Percentiles rank a stretch among this genome's conserved stretches.
phyloP scores from a whole-genome alignment of 768 basidiomycete species.

The Tremella yokohamensis region DNA sequence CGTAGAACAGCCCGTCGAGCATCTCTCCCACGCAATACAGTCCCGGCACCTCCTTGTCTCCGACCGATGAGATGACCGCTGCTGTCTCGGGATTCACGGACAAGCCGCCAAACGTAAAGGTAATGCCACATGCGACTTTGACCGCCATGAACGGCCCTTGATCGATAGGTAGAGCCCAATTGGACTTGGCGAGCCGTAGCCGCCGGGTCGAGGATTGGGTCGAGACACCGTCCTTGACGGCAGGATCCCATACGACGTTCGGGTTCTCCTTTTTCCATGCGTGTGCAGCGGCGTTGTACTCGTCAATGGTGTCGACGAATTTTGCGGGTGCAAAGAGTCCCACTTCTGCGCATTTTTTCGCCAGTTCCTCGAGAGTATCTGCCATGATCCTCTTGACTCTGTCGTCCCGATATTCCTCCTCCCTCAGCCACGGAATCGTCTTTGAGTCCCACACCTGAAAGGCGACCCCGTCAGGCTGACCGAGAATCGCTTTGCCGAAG shows the following conservation, averaged over 20 bases:
- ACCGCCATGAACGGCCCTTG: conserved; percentile 5
- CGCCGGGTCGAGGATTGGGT: neutral
- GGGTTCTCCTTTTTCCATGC: neutral
- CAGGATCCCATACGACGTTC: neutral
- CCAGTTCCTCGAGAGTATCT: too few relatives aligned
- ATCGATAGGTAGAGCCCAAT: neutral
- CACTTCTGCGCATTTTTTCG: too few relatives aligned
- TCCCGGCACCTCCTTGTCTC: conserved; percentile 1
- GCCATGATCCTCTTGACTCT: too few relatives aligned
- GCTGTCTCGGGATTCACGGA: neutral
- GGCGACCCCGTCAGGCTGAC: too few relatives aligned
- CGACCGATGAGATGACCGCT: neutral
- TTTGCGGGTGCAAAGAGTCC: too few relatives aligned
- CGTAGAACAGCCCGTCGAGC: conserved; percentile 2
- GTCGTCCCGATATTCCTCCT: too few relatives aligned
- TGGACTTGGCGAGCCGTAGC: neutral
- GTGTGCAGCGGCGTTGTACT: too few relatives aligned
- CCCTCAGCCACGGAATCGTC: too few relatives aligned
- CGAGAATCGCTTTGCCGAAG: too few relatives aligned
- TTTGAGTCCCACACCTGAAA: too few relatives aligned
- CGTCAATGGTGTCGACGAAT: too few relatives aligned
- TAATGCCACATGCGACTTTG: conserved; percentile 1
- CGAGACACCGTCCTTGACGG: conserved; percentile 1
- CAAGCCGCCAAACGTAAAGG: neutral
- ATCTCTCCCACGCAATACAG: conserved; percentile 1